Base-by-base conservation (phyloP, 441 rosid genomes). In the Macaranga tanarius region DNA sequence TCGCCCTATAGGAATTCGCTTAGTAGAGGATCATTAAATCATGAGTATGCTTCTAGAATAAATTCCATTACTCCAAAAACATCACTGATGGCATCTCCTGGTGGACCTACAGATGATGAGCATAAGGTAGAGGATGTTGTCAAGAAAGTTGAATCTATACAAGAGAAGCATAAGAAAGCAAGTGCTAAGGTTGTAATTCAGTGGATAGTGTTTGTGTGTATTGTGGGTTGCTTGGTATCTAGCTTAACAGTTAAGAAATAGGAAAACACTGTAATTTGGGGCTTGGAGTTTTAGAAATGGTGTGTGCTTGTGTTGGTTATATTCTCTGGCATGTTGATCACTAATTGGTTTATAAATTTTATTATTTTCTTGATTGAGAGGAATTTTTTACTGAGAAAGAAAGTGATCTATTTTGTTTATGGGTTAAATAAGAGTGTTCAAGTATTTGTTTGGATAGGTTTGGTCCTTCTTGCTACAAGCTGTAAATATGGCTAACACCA, bases 391-490 rank as follows among this genome's bases (percentile, higher is more conserved):
- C 81, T 93, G 7, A 77, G 76, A 74, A 93, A 87, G 80, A 93
- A 89, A 66, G 95, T 92, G 4, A 85, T 93, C 51, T 93, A 93
- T 60, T 93, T 93, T 75, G 98, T 93, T 63, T 89, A 91, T 72
- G 97, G 98, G 45, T 86, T 93, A 80, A 93, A 91, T 84, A 86
- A 89, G 78, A 91, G 88, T 20, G 91, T 92, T 70, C 95, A 89
- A 80, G 96, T 89, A 63, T 88, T 88, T 67, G 83, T 87, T 42
- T 94, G 99, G 99, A 77, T 94, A 62, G 72, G 81, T 75, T 60
- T 89, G 68, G 71, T 90, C 72, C 89, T 92, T 40, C 45, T 86
- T 45, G 79, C 97, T 45, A n/a, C n/a, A n/a, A n/a, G n/a, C n/a
- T n/a, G n/a, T n/a, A n/a, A n/a, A n/a, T n/a, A n/a, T n/a, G n/a